Conservation (phyloP, 148 eudicot genomes). For the Silene conica region DNA sequence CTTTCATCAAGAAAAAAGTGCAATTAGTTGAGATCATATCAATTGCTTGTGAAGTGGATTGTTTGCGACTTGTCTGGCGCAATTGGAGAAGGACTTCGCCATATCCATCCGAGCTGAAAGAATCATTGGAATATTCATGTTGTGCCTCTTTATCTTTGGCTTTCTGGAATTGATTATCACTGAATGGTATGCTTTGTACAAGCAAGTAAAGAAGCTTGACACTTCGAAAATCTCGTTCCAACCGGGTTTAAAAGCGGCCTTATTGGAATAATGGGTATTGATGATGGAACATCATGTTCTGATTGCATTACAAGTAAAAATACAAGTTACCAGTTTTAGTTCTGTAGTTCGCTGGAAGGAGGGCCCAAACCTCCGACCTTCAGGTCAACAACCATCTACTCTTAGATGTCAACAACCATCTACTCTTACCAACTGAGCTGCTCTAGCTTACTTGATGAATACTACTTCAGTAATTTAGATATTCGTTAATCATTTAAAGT, state of each 20-base stretch:
- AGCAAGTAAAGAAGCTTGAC: conserved; percentile 59
- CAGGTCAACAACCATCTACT: too few relatives aligned
- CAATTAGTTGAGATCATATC: conserved; percentile 86
- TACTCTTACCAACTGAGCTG: too few relatives aligned
- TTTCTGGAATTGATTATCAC: conserved; percentile 52
- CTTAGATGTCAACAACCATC: too few relatives aligned
- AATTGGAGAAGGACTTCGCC: conserved; percentile 38
- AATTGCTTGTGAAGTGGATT: conserved; percentile 51
- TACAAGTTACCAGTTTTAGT: too few relatives aligned
- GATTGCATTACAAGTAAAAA: too few relatives aligned
- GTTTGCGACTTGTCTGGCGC: conserved; percentile 45
- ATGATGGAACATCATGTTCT: too few relatives aligned
- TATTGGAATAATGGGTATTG: too few relatives aligned
- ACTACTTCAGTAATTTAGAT: too few relatives aligned
- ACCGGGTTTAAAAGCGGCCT: conserved; percentile 46
- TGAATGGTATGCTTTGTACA: conserved; percentile 70
- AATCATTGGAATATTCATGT: conserved; percentile 51
- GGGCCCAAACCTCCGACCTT: too few relatives aligned
- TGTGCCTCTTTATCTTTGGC: conserved; percentile 47
- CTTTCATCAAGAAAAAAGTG: conserved; percentile 85
- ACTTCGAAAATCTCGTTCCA: conserved; percentile 40
- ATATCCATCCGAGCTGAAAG: conserved; percentile 34
- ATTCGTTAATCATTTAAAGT: too few relatives aligned
- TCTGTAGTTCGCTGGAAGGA: too few relatives aligned
- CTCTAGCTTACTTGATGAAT: too few relatives aligned